Conservation (phyloP, 2,329 filamentous ascomycete species). For the Colletotrichum tamarilloi region DNA sequence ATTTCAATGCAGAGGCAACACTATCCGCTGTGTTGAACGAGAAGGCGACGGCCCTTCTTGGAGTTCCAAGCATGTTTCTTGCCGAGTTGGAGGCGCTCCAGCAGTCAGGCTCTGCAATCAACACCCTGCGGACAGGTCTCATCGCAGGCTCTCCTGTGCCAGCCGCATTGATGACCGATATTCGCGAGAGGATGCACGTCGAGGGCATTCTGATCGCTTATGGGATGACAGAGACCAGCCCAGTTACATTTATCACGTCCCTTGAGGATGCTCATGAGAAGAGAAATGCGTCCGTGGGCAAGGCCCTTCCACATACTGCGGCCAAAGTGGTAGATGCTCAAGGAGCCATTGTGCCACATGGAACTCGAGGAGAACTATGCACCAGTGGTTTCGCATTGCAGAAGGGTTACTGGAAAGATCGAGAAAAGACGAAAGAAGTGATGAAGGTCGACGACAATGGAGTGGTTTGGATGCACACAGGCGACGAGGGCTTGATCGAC, state of each 20-base stretch:
- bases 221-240: constrained; percentile 76
- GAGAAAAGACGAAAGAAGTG: constrained; percentile 41
- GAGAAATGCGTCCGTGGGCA: constrained; percentile 71
- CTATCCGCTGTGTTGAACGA: not conserved
- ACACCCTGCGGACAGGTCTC: constrained; percentile 63
- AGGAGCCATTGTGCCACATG: constrained; percentile 64
- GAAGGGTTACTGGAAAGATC: constrained; percentile 75
- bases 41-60: not conserved
- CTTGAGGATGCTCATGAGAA: constrained; percentile 73
- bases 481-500: constrained; percentile 64
- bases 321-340: constrained; percentile 71
- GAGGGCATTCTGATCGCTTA: constrained; percentile 66
- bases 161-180: constrained; percentile 68
- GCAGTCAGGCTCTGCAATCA: not conserved
- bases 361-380: constrained; percentile 70
- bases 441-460: constrained; percentile 51
- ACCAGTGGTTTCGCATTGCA: constrained; percentile 68
- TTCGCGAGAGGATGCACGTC: constrained; percentile 71
- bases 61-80: not conserved
- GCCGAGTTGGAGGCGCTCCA: not conserved
- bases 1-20: not conserved
- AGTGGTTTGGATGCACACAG: constrained; percentile 63
- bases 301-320: constrained; percentile 68
- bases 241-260: constrained; percentile 71
- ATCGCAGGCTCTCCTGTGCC: constrained; percentile 74